These are phyloP conservation scores for Talinum fruticosum DNA, from an alignment of 148 eudicot species.

Conservation along the genomic window DNA sequence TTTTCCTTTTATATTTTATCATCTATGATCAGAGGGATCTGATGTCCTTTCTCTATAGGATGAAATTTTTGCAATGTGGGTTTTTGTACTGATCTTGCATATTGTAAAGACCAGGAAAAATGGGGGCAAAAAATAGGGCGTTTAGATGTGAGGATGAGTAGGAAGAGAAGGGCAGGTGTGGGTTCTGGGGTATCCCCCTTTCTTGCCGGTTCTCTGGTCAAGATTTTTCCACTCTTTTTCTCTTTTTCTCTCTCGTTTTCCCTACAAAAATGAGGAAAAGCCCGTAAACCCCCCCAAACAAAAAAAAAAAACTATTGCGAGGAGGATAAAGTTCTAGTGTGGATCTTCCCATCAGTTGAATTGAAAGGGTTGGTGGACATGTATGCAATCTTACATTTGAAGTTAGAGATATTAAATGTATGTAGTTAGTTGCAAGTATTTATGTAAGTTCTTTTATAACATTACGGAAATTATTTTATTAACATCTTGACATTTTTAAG, in stretches of 20 bases:
- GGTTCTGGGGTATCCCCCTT: not conserved
- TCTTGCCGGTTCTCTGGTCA: not conserved
- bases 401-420: too few species aligned
- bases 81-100: conserved; percentile 10
- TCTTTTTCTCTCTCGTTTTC: not conserved
- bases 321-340: not conserved
- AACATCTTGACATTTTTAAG: too few species aligned
- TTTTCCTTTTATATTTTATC: not conserved
- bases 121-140: not conserved
- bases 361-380: not conserved
- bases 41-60: not conserved
- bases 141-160: not conserved
- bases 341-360: not conserved
- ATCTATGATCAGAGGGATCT: not conserved
- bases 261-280: not conserved
- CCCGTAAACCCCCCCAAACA: not conserved
- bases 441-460: too few species aligned
- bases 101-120: conserved; percentile 1
- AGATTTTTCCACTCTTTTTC: conserved; percentile 14
- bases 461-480: too few species aligned
- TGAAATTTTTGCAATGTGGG: not conserved
- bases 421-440: too few species aligned
- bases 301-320: too few species aligned
- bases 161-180: not conserved
- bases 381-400: not conserved